Conservation (phyloP, 2,329 filamentous ascomycete genomes). For the Sclerotinia sclerotiorum region DNA sequence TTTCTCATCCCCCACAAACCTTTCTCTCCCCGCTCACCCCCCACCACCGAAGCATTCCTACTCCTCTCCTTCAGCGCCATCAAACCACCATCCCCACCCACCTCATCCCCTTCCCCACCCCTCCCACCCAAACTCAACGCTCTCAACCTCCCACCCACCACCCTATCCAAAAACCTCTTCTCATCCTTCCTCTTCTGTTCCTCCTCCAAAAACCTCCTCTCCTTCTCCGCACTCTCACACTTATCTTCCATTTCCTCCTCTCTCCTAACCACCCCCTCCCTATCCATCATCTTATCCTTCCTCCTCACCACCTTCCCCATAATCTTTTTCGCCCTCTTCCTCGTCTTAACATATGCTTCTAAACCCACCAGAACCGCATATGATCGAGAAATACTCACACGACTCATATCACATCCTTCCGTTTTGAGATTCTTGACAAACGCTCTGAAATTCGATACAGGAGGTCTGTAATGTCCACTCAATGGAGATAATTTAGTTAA, state of each 20-base stretch:
- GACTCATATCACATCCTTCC: conserved; percentile 74
- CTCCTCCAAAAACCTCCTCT: not conserved
- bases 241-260: conserved; percentile 3
- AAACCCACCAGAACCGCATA: conserved; percentile 82
- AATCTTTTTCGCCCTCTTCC: conserved; percentile 57
- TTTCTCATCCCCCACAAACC: not conserved
- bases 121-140: not conserved
- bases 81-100: not conserved
- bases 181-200: not conserved
- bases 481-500: conserved; percentile 70
- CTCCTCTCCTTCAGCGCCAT: not conserved
- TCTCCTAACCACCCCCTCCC: not conserved
- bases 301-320: conserved; percentile 16
- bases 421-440: conserved; percentile 74
- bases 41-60: not conserved
- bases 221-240: conserved; percentile 10
- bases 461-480: conserved; percentile 82
- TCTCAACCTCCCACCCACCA: conserved; percentile 1
- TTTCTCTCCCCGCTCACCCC: not conserved
- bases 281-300: conserved; percentile 8
- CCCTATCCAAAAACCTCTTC: not conserved
- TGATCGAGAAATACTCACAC: conserved; percentile 74
- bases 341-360: conserved; percentile 73
- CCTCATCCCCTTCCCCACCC: not conserved
- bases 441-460: conserved; percentile 73